Conservation (phyloP, 495 filamentous ascomycete species). For the Hyaloscypha finlandica region DNA sequence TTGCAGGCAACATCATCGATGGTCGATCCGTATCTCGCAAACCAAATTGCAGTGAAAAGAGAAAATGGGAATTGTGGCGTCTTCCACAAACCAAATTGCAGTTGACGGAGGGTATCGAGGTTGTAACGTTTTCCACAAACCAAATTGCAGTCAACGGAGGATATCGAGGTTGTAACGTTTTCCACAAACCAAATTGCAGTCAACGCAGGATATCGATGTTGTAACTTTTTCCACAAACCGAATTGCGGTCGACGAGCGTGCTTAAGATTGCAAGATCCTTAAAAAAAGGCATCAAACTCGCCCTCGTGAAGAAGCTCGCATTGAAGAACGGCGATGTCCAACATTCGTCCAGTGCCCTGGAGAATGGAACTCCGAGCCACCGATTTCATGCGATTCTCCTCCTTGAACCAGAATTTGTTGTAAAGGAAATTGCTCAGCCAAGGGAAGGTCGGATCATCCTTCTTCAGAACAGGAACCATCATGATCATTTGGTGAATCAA, state of each 20-base stretch:
- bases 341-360: constrained; percentile 7
- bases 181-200: background rate
- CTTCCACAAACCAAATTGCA: background rate
- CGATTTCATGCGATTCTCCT: constrained; percentile 19
- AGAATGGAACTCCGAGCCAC: constrained; percentile 4
- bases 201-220: background rate
- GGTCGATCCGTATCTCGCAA: background rate
- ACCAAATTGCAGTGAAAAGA: background rate
- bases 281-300: constrained; percentile 16
- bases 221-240: background rate
- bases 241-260: background rate
- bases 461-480: constrained; percentile 15
- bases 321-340: constrained; percentile 26
- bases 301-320: constrained; percentile 8
- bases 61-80: background rate
- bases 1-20: background rate
- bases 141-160: background rate
- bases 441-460: constrained; percentile 21
- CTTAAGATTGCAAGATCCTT: background rate
- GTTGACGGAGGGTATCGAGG: background rate
- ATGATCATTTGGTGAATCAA: constrained; percentile 27
- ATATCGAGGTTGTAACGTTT: background rate
- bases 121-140: background rate
- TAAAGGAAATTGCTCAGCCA: constrained; percentile 24
- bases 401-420: constrained; percentile 25